Base-by-base conservation (phyloP, 225 moss, liverwort and hornwort genomes). In the Sphagnum contortum region DNA sequence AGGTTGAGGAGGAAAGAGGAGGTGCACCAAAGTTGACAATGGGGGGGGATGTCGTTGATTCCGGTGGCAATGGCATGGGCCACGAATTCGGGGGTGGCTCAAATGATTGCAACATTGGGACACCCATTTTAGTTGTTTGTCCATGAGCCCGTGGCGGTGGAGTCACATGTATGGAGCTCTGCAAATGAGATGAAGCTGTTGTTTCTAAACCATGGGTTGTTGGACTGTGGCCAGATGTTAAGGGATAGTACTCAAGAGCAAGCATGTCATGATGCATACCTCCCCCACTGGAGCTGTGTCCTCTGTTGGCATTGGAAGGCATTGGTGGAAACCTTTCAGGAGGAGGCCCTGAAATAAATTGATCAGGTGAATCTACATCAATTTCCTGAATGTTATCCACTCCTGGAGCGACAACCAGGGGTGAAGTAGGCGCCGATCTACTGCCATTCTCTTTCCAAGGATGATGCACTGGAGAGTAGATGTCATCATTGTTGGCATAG, bases 1-100 rank as follows among this genome's bases (percentile, higher is more conserved):
- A 83, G 12, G 89, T 89, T 44, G 89, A 83, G 61, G 89, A 74
- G 29, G 29, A 29, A 6, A 83, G 55, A 9, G 82, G 69, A 7
- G 89, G 89, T 45, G 77, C 73, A 57, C 76, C 73, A 72, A 86
- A 77, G 68, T 68, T 83, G 9, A 29, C 29, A 29, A 77, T 64
- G 8, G 80, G 84, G 44, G 82, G 86, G 55, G 49, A 51, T 51
- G 66, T 66, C 2, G 53, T 11, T 8, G 69, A 66, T 47, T 29
- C 29, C 29, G 63, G 73, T 44, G 77, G 77, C 48, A 77, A 49
- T 10, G 77, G 77, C 77, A 77, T 73, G 44, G 70, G 77, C 59
- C 66, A 70, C 46, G 73, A 63, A 12, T 55, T 70, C 11, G 29
- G 29, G 29, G 48, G 55, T 48, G 73, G 66, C 8, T 73, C 70